Conservation (phyloP, 2,329 filamentous ascomycete genomes). For the Ceratocystis papillata region DNA sequence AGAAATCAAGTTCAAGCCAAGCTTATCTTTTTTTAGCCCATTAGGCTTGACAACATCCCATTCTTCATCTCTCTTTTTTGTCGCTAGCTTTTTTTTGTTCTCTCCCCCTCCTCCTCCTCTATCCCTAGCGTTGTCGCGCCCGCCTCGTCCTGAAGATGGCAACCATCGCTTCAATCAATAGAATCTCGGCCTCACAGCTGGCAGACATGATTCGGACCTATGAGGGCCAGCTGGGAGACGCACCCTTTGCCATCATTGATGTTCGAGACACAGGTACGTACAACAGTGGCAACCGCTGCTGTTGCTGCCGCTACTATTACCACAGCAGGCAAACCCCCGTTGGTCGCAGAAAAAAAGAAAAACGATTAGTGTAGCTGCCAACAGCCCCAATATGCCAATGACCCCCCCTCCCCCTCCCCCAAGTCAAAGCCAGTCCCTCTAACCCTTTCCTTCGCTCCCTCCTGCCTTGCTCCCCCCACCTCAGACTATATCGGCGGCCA, state of each 20-base stretch:
- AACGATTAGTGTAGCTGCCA: too few species aligned
- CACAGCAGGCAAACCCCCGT: not conserved
- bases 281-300: not conserved
- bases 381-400: too few species aligned
- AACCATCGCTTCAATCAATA: slow-evolving; percentile 52
- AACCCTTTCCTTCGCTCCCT: slow-evolving; percentile 2
- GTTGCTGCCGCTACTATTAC: too few species aligned
- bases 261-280: slow-evolving; percentile 68
- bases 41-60: slow-evolving; percentile 3
- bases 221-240: slow-evolving; percentile 33
- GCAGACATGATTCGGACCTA: slow-evolving; percentile 50
- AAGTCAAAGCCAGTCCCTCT: slow-evolving; percentile 4
- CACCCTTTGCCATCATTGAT: slow-evolving; percentile 64
- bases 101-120: not conserved
- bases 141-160: slow-evolving; percentile 34
- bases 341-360: not conserved
- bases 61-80: not conserved
- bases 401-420: too few species aligned
- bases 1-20: slow-evolving; percentile 1
- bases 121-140: not conserved
- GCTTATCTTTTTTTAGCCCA: slow-evolving; percentile 8
- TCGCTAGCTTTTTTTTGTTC: not conserved
- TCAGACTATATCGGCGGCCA: slow-evolving; percentile 83
- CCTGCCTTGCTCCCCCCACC: not conserved
- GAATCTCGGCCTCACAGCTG: slow-evolving; percentile 59